Conservation (phyloP, 2,329 filamentous ascomycete species). For the Kalmusia sp. region DNA sequence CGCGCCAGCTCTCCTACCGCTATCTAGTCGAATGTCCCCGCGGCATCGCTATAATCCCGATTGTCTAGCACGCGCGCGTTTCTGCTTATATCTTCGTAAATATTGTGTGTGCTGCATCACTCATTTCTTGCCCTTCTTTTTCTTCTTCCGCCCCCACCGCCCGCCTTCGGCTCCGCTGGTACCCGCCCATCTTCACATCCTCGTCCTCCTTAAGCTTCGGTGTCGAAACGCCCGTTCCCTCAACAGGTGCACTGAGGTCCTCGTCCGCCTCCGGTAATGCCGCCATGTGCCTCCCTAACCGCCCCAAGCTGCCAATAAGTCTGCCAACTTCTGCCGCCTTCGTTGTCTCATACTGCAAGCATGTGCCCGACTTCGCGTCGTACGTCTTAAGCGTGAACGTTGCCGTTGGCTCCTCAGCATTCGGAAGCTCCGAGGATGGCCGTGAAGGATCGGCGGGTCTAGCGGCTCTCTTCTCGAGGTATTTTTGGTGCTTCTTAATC, state of each 20-base stretch:
- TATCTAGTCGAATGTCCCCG: no score
- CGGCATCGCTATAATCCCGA: no score
- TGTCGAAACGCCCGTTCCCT: conserved; percentile 35
- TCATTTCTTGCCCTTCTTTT: conserved; percentile 61
- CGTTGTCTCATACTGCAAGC: conserved; percentile 88
- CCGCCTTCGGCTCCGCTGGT: conserved; percentile 30
- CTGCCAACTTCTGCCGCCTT: conserved; percentile 90
- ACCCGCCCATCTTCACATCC: conserved; percentile 38
- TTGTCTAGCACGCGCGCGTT: no score
- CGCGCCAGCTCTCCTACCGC: no score
- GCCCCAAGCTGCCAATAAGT: conserved; percentile 77
- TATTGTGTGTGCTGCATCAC: neutral
- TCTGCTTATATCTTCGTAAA: neutral
- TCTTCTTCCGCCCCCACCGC: conserved; percentile 56
- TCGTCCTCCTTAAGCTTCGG: conserved; percentile 44
- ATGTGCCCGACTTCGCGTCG: conserved; percentile 80
- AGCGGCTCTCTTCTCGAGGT: conserved; percentile 34
- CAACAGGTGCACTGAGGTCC: conserved; percentile 43
- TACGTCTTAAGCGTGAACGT: conserved; percentile 87
- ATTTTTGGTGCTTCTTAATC: conserved; percentile 42
- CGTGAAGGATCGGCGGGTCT: conserved; percentile 30
- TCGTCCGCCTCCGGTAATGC: conserved; percentile 53
- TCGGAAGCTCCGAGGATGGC: conserved; percentile 40
- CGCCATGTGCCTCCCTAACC: conserved; percentile 71
- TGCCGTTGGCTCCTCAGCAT: conserved; percentile 53